Base-by-base conservation (phyloP, 768 basidiomycete genomes). In the Mycena alexandri region DNA sequence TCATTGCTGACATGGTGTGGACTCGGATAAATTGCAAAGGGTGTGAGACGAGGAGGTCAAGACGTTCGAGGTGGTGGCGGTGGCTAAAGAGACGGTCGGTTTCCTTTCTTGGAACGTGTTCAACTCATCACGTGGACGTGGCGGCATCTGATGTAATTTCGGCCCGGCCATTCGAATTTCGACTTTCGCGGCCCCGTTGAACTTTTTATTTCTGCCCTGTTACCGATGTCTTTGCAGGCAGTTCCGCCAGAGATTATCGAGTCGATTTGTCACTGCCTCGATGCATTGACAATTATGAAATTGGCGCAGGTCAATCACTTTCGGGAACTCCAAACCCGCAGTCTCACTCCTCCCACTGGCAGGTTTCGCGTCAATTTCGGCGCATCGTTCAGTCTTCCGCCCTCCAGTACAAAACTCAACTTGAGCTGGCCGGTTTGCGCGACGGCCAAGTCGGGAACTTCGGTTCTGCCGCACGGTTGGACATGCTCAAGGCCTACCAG, bases 1-100 rank as follows among this genome's bases (percentile, higher is more conserved):
- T 71, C 19, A 84, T 82, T 42, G 89, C 83, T 78, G 91, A 92
- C 80, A 83, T 84, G 70, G 66, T 74, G 42, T 58, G 29, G n/a
- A 52, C 68, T 38, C 46, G 65, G 25, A 60, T 60, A 55, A 46
- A 48, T 36, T 55, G 55, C 56, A 36, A 53, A 59, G 56, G 55
- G 58, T 51, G 53, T 51, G 50, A 36, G 19, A 13, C 17, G 29
- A 11, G n/a, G 19, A 3, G 43, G 36, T 24, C 44, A 29, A 44
- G n/a, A n/a, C 60, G 33, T 21, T 36, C 56, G 33, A 53, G 44
- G 25, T 46, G 33, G 53, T 55, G 43, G 54, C 41, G 24, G 24
- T 7, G 41, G 29, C 16, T 5, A 41, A 33, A 17, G 42, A 38
- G 9, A 33, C 3, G 25, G 2, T 29, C 29, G n/a, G 29, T 29